Conservation (phyloP, 495 filamentous ascomycete genomes). For the Filosporella fistucella region DNA sequence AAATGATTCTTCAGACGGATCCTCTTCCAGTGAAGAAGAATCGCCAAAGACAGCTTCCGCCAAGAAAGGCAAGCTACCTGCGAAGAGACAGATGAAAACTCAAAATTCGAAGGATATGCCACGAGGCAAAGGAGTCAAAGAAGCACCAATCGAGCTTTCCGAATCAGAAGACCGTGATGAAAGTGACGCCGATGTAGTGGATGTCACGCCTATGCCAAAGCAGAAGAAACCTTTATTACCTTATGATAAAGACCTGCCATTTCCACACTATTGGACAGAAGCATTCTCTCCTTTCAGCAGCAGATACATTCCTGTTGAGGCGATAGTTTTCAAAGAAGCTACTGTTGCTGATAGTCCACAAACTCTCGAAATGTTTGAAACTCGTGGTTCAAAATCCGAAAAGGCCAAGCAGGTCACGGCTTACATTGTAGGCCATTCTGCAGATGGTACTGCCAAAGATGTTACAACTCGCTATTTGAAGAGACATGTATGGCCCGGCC, state of each 20-base stretch:
- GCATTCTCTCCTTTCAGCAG: constrained; percentile 75
- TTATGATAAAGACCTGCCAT: constrained; percentile 23
- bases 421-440: constrained; percentile 83
- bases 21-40: constrained; percentile 7
- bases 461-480: constrained; percentile 91
- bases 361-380: constrained; percentile 71
- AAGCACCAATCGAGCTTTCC: constrained; percentile 28
- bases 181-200: constrained; percentile 31
- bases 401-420: constrained; percentile 85
- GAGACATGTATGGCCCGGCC: constrained; percentile 77
- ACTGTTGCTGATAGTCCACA: constrained; percentile 67
- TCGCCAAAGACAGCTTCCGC: too few species aligned
- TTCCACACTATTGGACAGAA: constrained; percentile 91
- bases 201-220: constrained; percentile 32
- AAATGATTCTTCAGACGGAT: constrained; percentile 19
- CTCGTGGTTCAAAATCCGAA: constrained; percentile 74
- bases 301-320: constrained; percentile 73
- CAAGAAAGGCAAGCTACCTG: too few species aligned
- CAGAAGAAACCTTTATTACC: constrained; percentile 25
- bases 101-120: background rate
- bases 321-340: constrained; percentile 62
- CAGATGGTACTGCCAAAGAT: constrained; percentile 88
- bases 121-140: background rate
- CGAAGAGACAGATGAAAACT: constrained; percentile 13
- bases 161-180: constrained; percentile 17